Evolutionary conservation across 1,284 basidiomycete genomes (phyloP).

Genomic region (Peniophora sp.): DNA sequence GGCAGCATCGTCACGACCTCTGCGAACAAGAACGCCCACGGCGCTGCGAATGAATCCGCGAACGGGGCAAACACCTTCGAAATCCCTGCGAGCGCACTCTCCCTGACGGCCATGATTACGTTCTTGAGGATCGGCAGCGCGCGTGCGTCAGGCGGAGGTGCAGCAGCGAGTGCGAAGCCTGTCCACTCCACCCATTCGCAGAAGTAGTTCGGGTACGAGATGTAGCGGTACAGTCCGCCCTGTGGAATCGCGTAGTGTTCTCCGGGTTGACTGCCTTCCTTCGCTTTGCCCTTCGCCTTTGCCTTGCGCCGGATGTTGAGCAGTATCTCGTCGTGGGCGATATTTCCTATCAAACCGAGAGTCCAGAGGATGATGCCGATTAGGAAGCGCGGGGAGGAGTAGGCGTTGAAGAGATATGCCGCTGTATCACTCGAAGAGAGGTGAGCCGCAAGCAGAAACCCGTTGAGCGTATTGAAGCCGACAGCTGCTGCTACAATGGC

Average conservation of each 20-base stretch:
- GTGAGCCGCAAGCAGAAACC: slow-evolving; percentile 62
- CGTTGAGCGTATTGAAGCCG: slow-evolving; percentile 71
- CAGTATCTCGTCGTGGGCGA: slow-evolving; percentile 85
- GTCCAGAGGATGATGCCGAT: slow-evolving; percentile 61
- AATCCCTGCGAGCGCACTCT: slow-evolving; percentile 14
- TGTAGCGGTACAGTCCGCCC: slow-evolving; percentile 69
- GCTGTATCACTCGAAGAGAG: slow-evolving; percentile 47
- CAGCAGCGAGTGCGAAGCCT: slow-evolving; percentile 67
- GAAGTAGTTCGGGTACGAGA: slow-evolving; percentile 92
- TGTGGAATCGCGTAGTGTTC: slow-evolving; percentile 76
- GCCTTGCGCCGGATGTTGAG: slow-evolving; percentile 57
- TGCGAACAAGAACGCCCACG: slow-evolving; percentile 69
- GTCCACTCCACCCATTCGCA: slow-evolving; percentile 90
- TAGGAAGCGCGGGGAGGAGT: slow-evolving; percentile 44
- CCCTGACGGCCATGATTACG: slow-evolving; percentile 18
- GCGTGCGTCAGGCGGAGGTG: slow-evolving; percentile 26
- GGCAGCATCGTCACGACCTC: slow-evolving; percentile 75
- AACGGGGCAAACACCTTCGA: slow-evolving; percentile 27
- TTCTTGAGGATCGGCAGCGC: slow-evolving; percentile 13
- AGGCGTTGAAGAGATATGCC: slow-evolving; percentile 29
- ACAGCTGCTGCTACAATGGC: slow-evolving; percentile 51
- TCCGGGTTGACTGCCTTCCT: slow-evolving; percentile 14
- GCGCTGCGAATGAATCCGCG: slow-evolving; percentile 38
- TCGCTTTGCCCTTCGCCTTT: slow-evolving; percentile 18
- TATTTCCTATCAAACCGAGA: slow-evolving; percentile 69